A percentile compares a stretch with the other conserved stretches of the same genome.
phyloP scores from a whole-genome alignment of 768 basidiomycete genomes.

The Gelatoporia subvermispora region DNA sequence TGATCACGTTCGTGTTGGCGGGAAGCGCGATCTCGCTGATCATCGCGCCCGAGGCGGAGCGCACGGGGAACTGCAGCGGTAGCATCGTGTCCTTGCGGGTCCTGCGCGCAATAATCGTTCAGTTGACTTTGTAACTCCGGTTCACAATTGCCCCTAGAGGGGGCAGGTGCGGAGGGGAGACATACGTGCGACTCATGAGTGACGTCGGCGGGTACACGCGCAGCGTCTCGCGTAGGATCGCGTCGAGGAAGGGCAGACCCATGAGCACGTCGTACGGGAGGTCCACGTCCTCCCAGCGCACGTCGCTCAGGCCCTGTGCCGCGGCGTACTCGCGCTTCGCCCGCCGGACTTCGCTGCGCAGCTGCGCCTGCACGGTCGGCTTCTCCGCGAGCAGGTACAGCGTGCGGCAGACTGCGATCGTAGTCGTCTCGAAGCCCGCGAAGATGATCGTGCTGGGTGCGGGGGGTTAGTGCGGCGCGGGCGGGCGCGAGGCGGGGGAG shows the following conservation, averaged over 20 bases:
- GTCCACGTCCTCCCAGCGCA: constrained; percentile 25
- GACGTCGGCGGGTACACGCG: constrained; percentile 33
- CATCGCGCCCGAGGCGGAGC: constrained; percentile 32
- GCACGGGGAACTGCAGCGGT: constrained; percentile 44
- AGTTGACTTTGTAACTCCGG: not conserved
- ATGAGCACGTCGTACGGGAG: constrained; percentile 37
- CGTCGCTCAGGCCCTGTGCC: not conserved
- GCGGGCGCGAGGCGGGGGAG: not conserved
- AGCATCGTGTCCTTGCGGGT: constrained; percentile 34
- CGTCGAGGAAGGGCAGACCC: constrained; percentile 42
- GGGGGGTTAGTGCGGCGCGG: not conserved
- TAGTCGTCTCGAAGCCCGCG: constrained; percentile 26
- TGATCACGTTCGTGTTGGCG: constrained; percentile 39
- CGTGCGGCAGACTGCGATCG: constrained; percentile 28
- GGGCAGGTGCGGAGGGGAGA: too few relatives aligned
- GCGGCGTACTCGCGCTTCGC: constrained; percentile 21
- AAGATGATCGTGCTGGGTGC: constrained; percentile 32
- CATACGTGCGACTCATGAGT: constrained; percentile 28
- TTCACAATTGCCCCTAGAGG: not conserved
- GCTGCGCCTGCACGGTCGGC: constrained; percentile 25
- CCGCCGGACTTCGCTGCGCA: constrained; percentile 28
- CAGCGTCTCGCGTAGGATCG: constrained; percentile 37
- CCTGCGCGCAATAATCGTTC: not conserved
- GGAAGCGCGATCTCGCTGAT: constrained; percentile 36
- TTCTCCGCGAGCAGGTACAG: constrained; percentile 28